A percentile compares a stretch with the other conserved stretches of the same genome.
Evolutionary conservation across 768 basidiomycete species (phyloP).

Genomic region (Phaeotremella fagi): DNA sequence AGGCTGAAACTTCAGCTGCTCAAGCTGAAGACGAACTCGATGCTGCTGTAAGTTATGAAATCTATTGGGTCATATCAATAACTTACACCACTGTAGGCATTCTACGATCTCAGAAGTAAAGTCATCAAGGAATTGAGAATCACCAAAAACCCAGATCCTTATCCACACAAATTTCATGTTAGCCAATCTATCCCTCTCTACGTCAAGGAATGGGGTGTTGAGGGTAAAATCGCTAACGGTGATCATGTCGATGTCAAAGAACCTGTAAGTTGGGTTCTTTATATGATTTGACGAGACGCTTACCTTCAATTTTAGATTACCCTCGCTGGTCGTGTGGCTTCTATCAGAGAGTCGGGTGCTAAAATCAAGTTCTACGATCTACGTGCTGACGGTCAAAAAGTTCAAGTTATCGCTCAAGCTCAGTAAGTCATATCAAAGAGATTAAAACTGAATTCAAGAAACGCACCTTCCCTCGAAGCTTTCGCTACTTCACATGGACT

Average conservation of each 20-base stretch:
- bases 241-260: constrained; percentile 58
- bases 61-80: background rate
- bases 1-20: constrained; percentile 32
- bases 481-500: constrained; percentile 73
- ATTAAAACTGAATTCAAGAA: constrained; percentile 18
- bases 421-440: constrained; percentile 55
- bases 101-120: constrained; percentile 86
- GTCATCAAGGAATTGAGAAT: constrained; percentile 79
- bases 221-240: constrained; percentile 65
- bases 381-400: constrained; percentile 82
- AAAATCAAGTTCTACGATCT: constrained; percentile 94
- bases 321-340: constrained; percentile 87
- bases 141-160: constrained; percentile 83
- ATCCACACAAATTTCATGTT: constrained; percentile 98
- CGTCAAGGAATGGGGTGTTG: constrained; percentile 66
- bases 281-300: background rate
- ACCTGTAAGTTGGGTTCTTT: constrained; percentile 21
- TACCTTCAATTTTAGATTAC: constrained; percentile 43
- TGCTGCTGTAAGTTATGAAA: constrained; percentile 66
- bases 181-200: constrained; percentile 67
- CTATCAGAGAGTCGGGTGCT: constrained; percentile 71
- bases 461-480: constrained; percentile 48
- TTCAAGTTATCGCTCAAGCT: constrained; percentile 89
- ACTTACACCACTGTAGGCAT: constrained; percentile 62
- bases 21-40: constrained; percentile 75